Conservation (phyloP, 1,139 yeast genomes). For the Saccharomyces hybrid region DNA sequence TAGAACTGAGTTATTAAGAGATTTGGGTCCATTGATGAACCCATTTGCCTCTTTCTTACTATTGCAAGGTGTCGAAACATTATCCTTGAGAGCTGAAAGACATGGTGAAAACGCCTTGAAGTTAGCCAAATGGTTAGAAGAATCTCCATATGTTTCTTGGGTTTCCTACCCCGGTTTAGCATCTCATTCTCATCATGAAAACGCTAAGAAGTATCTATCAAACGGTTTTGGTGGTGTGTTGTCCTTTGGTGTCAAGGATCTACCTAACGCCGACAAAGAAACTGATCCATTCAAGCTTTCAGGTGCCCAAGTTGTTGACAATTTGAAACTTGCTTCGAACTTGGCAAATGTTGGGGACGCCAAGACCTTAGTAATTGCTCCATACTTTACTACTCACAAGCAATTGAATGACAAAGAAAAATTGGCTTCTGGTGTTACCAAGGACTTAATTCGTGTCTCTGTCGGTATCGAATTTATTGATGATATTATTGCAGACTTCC, state of each 20-base stretch:
- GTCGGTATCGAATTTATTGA: slow-evolving; percentile 88
- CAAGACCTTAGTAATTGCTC: slow-evolving; percentile 90
- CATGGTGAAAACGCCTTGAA: slow-evolving; percentile 78
- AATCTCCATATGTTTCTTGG: slow-evolving; percentile 67
- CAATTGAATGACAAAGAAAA: slow-evolving; percentile 81
- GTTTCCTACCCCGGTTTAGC: slow-evolving; percentile 89
- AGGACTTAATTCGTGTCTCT: slow-evolving; percentile 80
- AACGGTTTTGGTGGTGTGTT: slow-evolving; percentile 81
- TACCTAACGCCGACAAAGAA: slow-evolving; percentile 37
- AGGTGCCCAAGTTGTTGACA: slow-evolving; percentile 77
- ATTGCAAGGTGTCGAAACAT: slow-evolving; percentile 87
- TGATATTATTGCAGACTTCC: slow-evolving; percentile 80
- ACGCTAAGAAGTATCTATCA: slow-evolving; percentile 71
- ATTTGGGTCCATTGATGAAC: slow-evolving; percentile 80
- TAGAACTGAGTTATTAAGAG: slow-evolving; percentile 83
- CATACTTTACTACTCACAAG: slow-evolving; percentile 91
- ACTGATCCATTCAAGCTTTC: slow-evolving; percentile 59
- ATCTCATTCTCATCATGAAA: slow-evolving; percentile 73
- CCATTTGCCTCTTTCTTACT: slow-evolving; percentile 85
- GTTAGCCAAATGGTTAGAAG: slow-evolving; percentile 71
- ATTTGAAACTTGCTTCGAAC: slow-evolving; percentile 75
- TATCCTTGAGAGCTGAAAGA: slow-evolving; percentile 89
- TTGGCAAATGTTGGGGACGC: slow-evolving; percentile 96
- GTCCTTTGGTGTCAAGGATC: slow-evolving; percentile 77
- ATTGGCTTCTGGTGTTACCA: slow-evolving; percentile 72